Evolutionary conservation across 331 rosid genomes (phyloP).

Genomic region (Prunus yedoensis): DNA sequence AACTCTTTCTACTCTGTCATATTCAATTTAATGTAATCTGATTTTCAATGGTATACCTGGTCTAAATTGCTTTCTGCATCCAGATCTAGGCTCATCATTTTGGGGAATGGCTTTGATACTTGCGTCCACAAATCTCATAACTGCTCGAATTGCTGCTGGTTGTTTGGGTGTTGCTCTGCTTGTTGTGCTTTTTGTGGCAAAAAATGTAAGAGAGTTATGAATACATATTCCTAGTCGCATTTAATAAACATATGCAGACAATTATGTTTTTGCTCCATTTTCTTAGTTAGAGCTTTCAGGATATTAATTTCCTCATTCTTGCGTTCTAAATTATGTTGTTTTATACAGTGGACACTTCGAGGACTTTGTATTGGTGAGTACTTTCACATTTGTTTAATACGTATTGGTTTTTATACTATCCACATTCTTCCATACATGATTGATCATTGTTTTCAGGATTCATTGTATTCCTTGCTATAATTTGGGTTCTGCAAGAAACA

Average conservation of each 20-base stretch:
- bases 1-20: not conserved
- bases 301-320: slow-evolving; percentile 13
- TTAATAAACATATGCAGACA: not conserved
- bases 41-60: slow-evolving; percentile 19
- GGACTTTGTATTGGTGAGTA: slow-evolving; percentile 88
- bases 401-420: slow-evolving; percentile 12
- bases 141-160: slow-evolving; percentile 93
- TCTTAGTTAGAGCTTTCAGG: not conserved
- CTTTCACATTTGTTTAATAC: not conserved
- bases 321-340: not conserved
- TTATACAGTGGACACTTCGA: slow-evolving; percentile 88
- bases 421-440: not conserved
- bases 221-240: not conserved
- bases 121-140: slow-evolving; percentile 77
- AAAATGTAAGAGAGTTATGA: slow-evolving; percentile 66
- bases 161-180: slow-evolving; percentile 71
- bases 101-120: slow-evolving; percentile 96
- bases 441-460: slow-evolving; percentile 63
- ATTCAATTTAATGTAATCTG: slow-evolving; percentile 10
- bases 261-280: not conserved
- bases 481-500: slow-evolving; percentile 88
- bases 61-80: slow-evolving; percentile 29
- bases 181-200: slow-evolving; percentile 78
- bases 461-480: slow-evolving; percentile 64
- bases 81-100: slow-evolving; percentile 95